Evolutionary conservation across 1,284 basidiomycete species (phyloP).

Genomic region (Rhizoctonia solani): DNA sequence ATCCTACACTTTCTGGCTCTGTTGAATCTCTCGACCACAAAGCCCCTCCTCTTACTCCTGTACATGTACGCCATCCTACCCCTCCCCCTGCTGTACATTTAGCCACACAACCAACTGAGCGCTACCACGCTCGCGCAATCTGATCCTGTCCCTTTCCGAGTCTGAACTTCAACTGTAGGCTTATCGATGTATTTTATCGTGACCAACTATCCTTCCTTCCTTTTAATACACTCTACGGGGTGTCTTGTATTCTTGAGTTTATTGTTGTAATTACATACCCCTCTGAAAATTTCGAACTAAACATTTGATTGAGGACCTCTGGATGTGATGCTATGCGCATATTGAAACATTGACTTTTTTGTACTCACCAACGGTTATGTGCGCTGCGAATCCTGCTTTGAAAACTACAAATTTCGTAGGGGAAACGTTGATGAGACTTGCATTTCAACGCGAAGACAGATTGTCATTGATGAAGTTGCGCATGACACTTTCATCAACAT

Average conservation of each 20-base stretch:
- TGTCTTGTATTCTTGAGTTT: background rate
- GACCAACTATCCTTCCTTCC: background rate
- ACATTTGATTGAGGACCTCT: background rate
- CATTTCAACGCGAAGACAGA: conserved; percentile 31
- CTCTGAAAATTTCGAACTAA: background rate
- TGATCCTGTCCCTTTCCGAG: background rate
- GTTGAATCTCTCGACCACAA: conserved; percentile 13
- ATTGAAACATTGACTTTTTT: no score
- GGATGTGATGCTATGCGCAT: no score
- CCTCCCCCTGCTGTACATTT: conserved; percentile 3
- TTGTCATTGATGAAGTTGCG: conserved; percentile 35
- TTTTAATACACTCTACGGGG: background rate
- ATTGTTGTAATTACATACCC: background rate
- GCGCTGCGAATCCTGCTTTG: background rate
- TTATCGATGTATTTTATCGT: background rate
- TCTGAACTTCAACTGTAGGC: background rate
- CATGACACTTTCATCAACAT: conserved; percentile 30
- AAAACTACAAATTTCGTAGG: background rate
- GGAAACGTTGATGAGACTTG: background rate
- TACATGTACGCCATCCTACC: conserved; percentile 13
- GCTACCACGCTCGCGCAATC: background rate
- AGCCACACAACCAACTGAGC: conserved; percentile 7
- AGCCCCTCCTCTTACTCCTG: background rate
- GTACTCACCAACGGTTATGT: background rate
- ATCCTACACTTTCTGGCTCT: conserved; percentile 4